A percentile compares a stretch with the other conserved stretches of the same genome.
Conservation (phyloP, 768 basidiomycete genomes). For the Bullera alba region DNA sequence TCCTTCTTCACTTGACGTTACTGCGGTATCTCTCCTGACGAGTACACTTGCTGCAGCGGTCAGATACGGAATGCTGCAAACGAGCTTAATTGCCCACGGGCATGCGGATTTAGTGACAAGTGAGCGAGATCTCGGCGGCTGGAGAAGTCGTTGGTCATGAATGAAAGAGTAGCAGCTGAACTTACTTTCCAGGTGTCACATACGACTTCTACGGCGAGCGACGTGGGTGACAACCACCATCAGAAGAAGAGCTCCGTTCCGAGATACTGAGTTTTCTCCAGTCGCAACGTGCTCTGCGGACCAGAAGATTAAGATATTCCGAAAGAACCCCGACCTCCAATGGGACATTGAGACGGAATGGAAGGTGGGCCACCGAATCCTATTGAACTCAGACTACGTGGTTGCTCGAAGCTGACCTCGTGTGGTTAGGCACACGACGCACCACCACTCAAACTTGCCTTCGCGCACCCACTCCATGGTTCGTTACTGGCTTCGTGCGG, state of each 20-base stretch:
- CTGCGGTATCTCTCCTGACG: too few relatives aligned
- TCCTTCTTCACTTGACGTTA: too few relatives aligned
- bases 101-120: slow-evolving; percentile 40
- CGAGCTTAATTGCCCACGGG: slow-evolving; percentile 32
- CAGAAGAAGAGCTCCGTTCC: background rate
- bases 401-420: background rate
- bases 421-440: slow-evolving; percentile 80
- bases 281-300: slow-evolving; percentile 44
- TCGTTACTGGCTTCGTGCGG: slow-evolving; percentile 76
- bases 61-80: slow-evolving; percentile 34
- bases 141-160: background rate
- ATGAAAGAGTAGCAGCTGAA: too few relatives aligned
- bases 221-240: slow-evolving; percentile 27
- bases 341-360: slow-evolving; percentile 83
- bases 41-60: too few relatives aligned
- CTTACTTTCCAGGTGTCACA: slow-evolving; percentile 62
- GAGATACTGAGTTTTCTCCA: slow-evolving; percentile 4
- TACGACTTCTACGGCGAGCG: slow-evolving; percentile 79
- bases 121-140: slow-evolving; percentile 10
- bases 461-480: slow-evolving; percentile 92
- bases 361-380: slow-evolving; percentile 57
- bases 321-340: slow-evolving; percentile 61
- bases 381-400: too few relatives aligned
- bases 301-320: slow-evolving; percentile 70
- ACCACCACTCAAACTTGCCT: slow-evolving; percentile 70